These are phyloP conservation scores for Monosporascus sp. DNA, from an alignment of 2,329 filamentous ascomycete species.

Conservation along the genomic window DNA sequence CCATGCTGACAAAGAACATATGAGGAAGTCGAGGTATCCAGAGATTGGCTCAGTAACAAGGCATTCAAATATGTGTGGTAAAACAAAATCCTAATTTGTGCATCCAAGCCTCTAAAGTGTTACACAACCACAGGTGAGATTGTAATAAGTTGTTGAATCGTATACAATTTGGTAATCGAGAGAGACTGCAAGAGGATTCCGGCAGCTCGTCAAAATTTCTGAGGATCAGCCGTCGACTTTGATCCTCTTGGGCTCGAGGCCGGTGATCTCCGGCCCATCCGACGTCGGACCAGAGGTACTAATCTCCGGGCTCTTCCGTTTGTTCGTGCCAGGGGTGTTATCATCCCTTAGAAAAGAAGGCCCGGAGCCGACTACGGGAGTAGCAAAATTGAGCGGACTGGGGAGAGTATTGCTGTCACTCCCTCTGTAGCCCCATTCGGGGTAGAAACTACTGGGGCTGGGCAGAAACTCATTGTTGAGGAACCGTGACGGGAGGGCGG, in stretches of 20 bases:
- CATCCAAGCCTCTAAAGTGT: background rate
- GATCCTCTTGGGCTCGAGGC: slow-evolving; percentile 49
- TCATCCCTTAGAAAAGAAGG: slow-evolving; percentile 61
- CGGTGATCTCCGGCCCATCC: slow-evolving; percentile 39
- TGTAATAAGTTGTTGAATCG: background rate
- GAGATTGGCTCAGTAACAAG: slow-evolving; percentile 11
- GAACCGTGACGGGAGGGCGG: slow-evolving; percentile 85
- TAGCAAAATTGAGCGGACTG: slow-evolving; percentile 88
- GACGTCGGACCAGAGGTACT: slow-evolving; percentile 33
- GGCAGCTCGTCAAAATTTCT: background rate
- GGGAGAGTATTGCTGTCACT: slow-evolving; percentile 80
- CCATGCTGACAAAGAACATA: slow-evolving; percentile 22
- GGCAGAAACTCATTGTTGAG: slow-evolving; percentile 83
- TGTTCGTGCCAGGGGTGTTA: slow-evolving; percentile 30
- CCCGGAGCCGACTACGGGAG: slow-evolving; percentile 61
- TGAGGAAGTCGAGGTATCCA: slow-evolving; percentile 15
- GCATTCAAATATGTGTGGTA: slow-evolving; percentile 15
- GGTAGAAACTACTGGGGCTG: slow-evolving; percentile 87
- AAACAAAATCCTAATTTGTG: slow-evolving; percentile 1
- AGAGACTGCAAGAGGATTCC: background rate
- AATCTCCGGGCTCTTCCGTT: slow-evolving; percentile 53
- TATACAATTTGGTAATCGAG: background rate
- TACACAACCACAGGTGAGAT: background rate
- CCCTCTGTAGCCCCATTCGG: slow-evolving; percentile 75
- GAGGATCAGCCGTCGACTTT: slow-evolving; percentile 41